Evolutionary conservation across 768 basidiomycete species (phyloP), one percentile per base, ranked within the genome.

Genomic region (Tylopilus vinaceipallidus): DNA sequence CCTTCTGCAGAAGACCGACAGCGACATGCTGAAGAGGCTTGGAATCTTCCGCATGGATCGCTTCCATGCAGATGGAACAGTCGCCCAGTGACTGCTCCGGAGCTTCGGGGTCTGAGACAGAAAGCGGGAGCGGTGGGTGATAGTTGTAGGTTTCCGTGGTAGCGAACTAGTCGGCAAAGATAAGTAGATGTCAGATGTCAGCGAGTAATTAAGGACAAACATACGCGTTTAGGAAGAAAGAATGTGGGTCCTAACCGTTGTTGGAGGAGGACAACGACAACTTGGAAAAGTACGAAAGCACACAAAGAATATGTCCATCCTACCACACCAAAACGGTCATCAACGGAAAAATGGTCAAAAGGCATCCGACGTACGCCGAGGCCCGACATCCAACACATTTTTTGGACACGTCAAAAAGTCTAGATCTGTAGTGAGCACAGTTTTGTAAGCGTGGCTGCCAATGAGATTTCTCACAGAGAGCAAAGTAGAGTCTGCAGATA

Each of bases 61-160:
- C 78, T 50, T 95, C 93, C 91, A 95, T 94, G 60, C 93, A 95
- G 45, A 97, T 95, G 6, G 91, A 82, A 59, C 93, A 97, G 62
- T 95, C 91, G 7, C 89, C 91, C 14, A 91, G 71, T 3, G 86
- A 79, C 55, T 85, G 82, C 38, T 86, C 85, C 2, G 85, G 83
- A 2, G 87, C 77, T 64, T 93, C 91, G 0, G 86, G 64, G 60
- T 92, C 88, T 1, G 84, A 75, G 2, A 79, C 55, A 17, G 61
- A 54, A 13, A 54, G 47, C 1, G 89, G 86, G 33, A 95, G 70
- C 3, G 77, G 73, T 7, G 91, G 93, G 65, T 95, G 93, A 60
- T 95, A 97, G 63, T 95, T 81, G 69, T 95, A 91, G 16, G 74
- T 68, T 57, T 86, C 80, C 6, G 75, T 68, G 17, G 74, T 72